Base-by-base conservation (phyloP, 2,329 filamentous ascomycete species). In the Cladobotryum mycophilum region DNA sequence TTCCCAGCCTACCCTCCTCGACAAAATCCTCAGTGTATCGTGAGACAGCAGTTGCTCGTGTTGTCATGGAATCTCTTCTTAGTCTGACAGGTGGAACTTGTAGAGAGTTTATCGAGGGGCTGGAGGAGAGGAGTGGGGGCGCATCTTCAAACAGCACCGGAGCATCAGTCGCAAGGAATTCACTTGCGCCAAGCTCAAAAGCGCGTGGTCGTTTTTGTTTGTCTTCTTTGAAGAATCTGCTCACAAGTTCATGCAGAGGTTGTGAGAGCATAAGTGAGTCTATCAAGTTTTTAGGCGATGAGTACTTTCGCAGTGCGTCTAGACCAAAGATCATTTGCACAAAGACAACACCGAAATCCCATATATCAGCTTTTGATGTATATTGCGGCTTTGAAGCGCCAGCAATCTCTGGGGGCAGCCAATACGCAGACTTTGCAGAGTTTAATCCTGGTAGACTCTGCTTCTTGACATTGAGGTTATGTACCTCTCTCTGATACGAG, bases 311-410 rank as follows among this genome's bases (percentile, higher is more conserved):
- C 15, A 86, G 75, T 6, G 89, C 80, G 57, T 89, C 82, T 34
- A 89, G 75, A 2, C 93, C 93, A 65, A 96, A 92, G 3, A 93
- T 80, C 89, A 97, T 96, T 65, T 99, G 92, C 37, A 96, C 69
- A 59, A 96, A 88, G 5, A 96, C 80, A 30, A 96, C 82, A 4
- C 93, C 93, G 60, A 99, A 83, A 58, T 96, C 88, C 93, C 93
- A 99, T 8, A 97, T 81, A 65, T 97, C 93, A 0, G 89, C 89
- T 66, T 96, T 96, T 60, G 80, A 79, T 1, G 79, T 83, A 70
- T 85, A 76, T 66, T 86, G 74, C 30, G 77, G 77, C 25, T 79
- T 84, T 53, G 78, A 80, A 1, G 75, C 77, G 43, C 72, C 78
- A 30, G 80, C 79, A 46, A 90, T 77, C 67, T 96, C 90, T 1